A percentile compares a stretch with the other conserved stretches of the same genome.
Conservation (phyloP, 805 yeast genomes). For the Ogataea corticis region DNA sequence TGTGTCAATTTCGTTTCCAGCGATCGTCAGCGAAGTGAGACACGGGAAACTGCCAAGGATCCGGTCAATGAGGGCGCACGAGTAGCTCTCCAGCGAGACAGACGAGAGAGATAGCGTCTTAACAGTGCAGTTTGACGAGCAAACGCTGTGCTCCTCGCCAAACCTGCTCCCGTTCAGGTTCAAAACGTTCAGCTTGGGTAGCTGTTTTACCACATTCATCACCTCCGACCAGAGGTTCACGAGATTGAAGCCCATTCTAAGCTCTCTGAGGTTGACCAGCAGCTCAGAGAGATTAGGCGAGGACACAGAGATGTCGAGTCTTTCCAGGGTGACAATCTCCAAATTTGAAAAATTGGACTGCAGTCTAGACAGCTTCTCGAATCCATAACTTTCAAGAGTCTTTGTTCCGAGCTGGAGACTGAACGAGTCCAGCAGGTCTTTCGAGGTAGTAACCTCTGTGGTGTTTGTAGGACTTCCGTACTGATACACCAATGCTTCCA, state of each 20-base stretch:
- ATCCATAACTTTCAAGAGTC: slow-evolving; percentile 62
- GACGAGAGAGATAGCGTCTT: slow-evolving; percentile 24
- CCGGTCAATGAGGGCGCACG: background rate
- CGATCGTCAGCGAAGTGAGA: slow-evolving; percentile 34
- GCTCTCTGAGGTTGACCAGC: slow-evolving; percentile 31
- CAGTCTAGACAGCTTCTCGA: slow-evolving; percentile 51
- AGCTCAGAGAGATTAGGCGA: slow-evolving; percentile 7
- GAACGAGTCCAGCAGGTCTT: slow-evolving; percentile 19
- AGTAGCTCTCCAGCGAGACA: slow-evolving; percentile 9
- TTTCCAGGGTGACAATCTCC: slow-evolving; percentile 50
- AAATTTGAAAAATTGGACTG: slow-evolving; percentile 50
- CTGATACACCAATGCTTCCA: slow-evolving; percentile 49
- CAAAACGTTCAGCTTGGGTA: slow-evolving; percentile 43
- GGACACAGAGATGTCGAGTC: slow-evolving; percentile 36
- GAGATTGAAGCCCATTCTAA: slow-evolving; percentile 66
- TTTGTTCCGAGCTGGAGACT: slow-evolving; percentile 55
- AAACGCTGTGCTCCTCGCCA: slow-evolving; percentile 8
- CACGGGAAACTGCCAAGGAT: slow-evolving; percentile 15
- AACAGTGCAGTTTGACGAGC: slow-evolving; percentile 6
- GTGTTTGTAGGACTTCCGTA: slow-evolving; percentile 39
- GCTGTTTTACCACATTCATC: slow-evolving; percentile 34
- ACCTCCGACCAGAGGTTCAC: slow-evolving; percentile 44
- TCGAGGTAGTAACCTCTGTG: slow-evolving; percentile 10
- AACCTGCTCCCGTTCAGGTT: slow-evolving; percentile 58
- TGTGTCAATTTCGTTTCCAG: slow-evolving; percentile 19